phyloP scores from a whole-genome alignment of 148 eudicot species.

The Rheum nobile region DNA sequence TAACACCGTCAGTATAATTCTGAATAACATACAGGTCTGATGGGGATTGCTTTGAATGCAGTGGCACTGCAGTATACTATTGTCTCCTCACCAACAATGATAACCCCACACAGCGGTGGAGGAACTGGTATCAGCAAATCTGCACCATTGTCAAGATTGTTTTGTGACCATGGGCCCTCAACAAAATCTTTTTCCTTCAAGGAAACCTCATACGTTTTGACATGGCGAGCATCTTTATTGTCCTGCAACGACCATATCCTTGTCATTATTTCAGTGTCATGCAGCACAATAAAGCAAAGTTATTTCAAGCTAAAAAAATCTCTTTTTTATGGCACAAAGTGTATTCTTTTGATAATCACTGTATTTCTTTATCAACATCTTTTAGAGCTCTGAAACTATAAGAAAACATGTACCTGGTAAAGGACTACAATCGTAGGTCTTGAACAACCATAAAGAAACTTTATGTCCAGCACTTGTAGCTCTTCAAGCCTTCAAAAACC shows the following conservation, averaged over 20 bases:
- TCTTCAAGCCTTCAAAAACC: slow-evolving; percentile 68
- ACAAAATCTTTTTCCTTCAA: slow-evolving; percentile 84
- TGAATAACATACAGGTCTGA: slow-evolving; percentile 61
- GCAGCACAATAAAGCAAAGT: background rate
- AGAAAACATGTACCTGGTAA: slow-evolving; percentile 43
- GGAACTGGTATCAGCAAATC: slow-evolving; percentile 93
- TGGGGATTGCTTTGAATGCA: slow-evolving; percentile 89
- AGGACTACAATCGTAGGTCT: slow-evolving; percentile 94
- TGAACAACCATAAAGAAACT: slow-evolving; percentile 79
- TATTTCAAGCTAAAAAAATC: background rate
- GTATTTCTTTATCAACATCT: background rate
- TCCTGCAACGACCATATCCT: slow-evolving; percentile 40
- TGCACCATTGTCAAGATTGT: slow-evolving; percentile 89
- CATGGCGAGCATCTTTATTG: slow-evolving; percentile 96
- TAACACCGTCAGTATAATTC: background rate
- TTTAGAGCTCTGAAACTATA: background rate
- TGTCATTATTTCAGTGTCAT: background rate
- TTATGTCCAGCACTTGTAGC: slow-evolving; percentile 97
- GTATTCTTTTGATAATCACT: background rate
- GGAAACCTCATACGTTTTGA: slow-evolving; percentile 86
- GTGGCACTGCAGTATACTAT: slow-evolving; percentile 93
- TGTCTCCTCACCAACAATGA: slow-evolving; percentile 93
- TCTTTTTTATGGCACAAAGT: background rate
- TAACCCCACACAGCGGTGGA: slow-evolving; percentile 90
- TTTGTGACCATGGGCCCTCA: slow-evolving; percentile 87